Evolutionary conservation across 176 grass and related monocot genomes (phyloP), one percentile per base, ranked within the genome.

Genomic region (Triticum dicoccoides): DNA sequence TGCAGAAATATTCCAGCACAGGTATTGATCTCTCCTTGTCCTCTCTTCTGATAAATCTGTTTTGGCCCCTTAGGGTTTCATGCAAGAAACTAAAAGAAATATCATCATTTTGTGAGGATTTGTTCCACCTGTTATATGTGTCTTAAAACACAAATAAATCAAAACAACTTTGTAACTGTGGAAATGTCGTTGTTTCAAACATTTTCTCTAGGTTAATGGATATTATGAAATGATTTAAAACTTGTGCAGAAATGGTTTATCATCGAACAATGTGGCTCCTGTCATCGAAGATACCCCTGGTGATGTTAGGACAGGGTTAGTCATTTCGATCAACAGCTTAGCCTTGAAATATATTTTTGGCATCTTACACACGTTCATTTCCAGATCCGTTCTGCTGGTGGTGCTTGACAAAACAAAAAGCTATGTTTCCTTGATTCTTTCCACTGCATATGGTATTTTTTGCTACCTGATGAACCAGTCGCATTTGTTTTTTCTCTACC

Each of bases 1-100:
- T 78, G 96, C 96, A 61, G 91, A 98, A 89, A 98, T 98, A 87
- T 98, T 98, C 86, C 96, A 98, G 65, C 90, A 95, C 66, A 98
- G 96, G 96, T 89, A 72, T 15, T 3, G 70, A 79, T 70, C 14
- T 51, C 77, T 77, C 17, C 18, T 58, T 59, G 20, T 59, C 56
- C 56, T 21, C 39, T 73, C 33, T 56, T 17, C 7, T 0, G 2
- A 59, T 70, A 83, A 78, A 34, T 51, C 56, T 21, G 2, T 86
- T 65, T 75, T 42, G 21, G 44, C 11, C 56, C 15, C n/a, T 64
- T 54, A 80, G 20, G 11, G 11, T 73, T 84, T 62, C 17, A 38
- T 71, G n/a, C 38, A 76, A 64, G 42, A 80, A 58, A 5, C 42
- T 62, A 80, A 61, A 56, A 35, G 38, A 38, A 61, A 49, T 52